Evolutionary conservation across 208 protist genomes (phyloP).

Genomic region (Acanthamoeba divionensis): DNA sequence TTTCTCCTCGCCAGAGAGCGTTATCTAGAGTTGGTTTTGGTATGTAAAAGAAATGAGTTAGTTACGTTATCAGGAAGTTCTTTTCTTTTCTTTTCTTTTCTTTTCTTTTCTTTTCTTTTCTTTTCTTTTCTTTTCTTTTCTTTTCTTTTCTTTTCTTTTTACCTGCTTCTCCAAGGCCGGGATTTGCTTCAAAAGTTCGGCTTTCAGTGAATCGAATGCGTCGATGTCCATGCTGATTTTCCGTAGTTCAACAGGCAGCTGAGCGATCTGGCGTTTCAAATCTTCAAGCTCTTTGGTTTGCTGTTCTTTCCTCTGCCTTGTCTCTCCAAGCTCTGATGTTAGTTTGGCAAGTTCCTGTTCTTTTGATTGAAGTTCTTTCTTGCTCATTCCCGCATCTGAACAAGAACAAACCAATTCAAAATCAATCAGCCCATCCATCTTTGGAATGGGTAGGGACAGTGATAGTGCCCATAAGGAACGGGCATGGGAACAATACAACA

Average conservation of each 20-base stretch:
- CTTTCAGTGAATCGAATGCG: not conserved
- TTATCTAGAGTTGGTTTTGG: not conserved
- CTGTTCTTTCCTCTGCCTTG: not conserved
- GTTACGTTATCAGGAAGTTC: not conserved
- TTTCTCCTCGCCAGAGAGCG: conserved; percentile 31
- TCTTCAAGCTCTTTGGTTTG: not conserved
- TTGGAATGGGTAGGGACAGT: no score
- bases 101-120: not conserved
- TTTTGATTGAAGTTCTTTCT: not conserved
- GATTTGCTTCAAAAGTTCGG: conserved; percentile 12
- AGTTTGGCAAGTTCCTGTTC: not conserved
- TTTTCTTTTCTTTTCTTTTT: not conserved
- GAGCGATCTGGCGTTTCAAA: not conserved
- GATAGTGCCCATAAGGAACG: no score
- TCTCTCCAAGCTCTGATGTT: not conserved
- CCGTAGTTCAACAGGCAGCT: conserved; percentile 38
- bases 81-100: conserved; percentile 12
- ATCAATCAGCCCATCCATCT: no score
- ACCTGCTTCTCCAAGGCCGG: not conserved
- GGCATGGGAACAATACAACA: no score
- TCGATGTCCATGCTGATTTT: conserved; percentile 63
- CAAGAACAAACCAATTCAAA: no score
- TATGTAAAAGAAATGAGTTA: not conserved
- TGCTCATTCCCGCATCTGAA: no score
- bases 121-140: not conserved